Conservation (phyloP, 768 basidiomycete species). For the Lactifluus subvellereus region DNA sequence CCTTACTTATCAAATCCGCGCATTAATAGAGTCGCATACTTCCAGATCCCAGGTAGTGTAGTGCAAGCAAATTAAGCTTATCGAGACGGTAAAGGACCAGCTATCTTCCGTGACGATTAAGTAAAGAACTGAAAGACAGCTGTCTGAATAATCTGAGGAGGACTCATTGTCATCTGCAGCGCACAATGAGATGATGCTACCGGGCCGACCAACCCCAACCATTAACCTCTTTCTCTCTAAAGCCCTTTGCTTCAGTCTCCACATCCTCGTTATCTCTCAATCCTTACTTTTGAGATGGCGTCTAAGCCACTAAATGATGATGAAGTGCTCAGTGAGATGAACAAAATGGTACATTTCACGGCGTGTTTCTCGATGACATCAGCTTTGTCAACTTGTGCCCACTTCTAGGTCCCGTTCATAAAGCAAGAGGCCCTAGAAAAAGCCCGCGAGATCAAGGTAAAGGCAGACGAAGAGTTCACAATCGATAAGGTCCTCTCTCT, state of each 20-base stretch:
- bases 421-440: constrained; percentile 98
- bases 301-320: constrained; percentile 85
- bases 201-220: background rate
- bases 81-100: too few relatives aligned
- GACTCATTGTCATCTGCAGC: too few relatives aligned
- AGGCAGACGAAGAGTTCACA: constrained; percentile 98
- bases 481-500: constrained; percentile 77
- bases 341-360: constrained; percentile 76
- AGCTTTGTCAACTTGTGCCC: background rate
- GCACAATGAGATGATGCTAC: background rate
- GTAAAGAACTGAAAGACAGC: too few relatives aligned
- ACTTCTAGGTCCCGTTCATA: constrained; percentile 80
- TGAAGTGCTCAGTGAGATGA: constrained; percentile 95
- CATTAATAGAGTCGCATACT: background rate
- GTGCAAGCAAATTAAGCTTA: background rate
- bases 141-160: too few relatives aligned
- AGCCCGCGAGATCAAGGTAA: constrained; percentile 92
- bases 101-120: too few relatives aligned
- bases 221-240: background rate
- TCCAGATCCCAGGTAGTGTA: background rate
- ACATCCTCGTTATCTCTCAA: background rate
- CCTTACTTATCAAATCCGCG: background rate
- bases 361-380: constrained; percentile 24
- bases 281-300: constrained; percentile 42
- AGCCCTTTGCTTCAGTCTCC: background rate